Percentiles rank a stretch among this genome's conserved stretches.
Evolutionary conservation across 306 rosid genomes (phyloP).

Genomic region (Neltuma alba): DNA sequence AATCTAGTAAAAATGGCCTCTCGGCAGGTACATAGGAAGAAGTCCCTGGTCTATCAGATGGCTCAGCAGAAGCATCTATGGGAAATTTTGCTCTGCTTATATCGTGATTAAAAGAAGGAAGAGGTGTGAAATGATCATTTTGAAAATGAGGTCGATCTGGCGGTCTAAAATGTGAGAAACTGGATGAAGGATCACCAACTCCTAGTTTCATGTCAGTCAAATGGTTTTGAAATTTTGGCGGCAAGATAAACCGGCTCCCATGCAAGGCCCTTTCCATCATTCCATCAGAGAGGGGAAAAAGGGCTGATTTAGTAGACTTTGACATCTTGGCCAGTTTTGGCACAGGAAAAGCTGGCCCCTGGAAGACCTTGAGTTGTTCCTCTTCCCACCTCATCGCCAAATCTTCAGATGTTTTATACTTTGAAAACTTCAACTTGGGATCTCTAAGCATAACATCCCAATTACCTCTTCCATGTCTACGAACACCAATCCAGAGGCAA

Average conservation of each 20-base stretch:
- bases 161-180: slow-evolving; percentile 59
- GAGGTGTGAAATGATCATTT: slow-evolving; percentile 60
- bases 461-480: slow-evolving; percentile 94
- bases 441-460: slow-evolving; percentile 94
- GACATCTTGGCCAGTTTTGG: slow-evolving; percentile 64
- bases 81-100: slow-evolving; percentile 54
- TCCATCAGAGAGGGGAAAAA: slow-evolving; percentile 92
- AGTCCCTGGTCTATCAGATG: slow-evolving; percentile 78
- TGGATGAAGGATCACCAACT: slow-evolving; percentile 66
- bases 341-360: slow-evolving; percentile 65
- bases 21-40: slow-evolving; percentile 63
- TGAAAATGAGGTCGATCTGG: slow-evolving; percentile 59
- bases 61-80: slow-evolving; percentile 70
- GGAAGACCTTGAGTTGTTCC: slow-evolving; percentile 85
- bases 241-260: slow-evolving; percentile 78
- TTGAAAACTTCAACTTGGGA: slow-evolving; percentile 81
- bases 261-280: slow-evolving; percentile 98
- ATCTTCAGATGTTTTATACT: slow-evolving; percentile 74
- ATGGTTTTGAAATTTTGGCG: slow-evolving; percentile 82
- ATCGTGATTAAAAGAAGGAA: slow-evolving; percentile 72
- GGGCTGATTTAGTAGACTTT: slow-evolving; percentile 61
- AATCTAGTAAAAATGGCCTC: slow-evolving; percentile 73
- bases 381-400: slow-evolving; percentile 91
- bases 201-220: slow-evolving; percentile 97
- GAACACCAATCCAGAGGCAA: slow-evolving; percentile 97